Evolutionary conservation across 1,284 basidiomycete species (phyloP), one percentile per base, ranked within the genome.

Genomic region (Moesziomyces sp.): DNA sequence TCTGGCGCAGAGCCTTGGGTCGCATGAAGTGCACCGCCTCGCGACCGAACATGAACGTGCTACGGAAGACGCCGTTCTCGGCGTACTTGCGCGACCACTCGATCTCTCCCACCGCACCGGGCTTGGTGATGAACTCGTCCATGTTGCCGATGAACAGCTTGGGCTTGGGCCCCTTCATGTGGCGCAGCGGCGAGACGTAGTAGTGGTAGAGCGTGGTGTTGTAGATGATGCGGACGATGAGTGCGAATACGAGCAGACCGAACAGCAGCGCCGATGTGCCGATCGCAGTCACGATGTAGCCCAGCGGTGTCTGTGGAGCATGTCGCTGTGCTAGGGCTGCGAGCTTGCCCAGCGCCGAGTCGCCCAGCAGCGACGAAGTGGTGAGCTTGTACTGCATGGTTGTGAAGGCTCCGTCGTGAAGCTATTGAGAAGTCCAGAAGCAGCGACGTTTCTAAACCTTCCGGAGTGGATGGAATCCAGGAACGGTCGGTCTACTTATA

Each of bases 151-250:
- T 48, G 42, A 71, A 46, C 16, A 53, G 58, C 23, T 64, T 59
- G 30, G 58, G 60, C 16, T 63, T 60, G 26, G 75, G 75, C 3
- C 75, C 75, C 11, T 72, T 72, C 5, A 77, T 48, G 43, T 74
- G 66, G 14, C 67, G 58, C 18, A 74, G 53, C n/a, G 67, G 63
- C 2, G 71, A 66, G 23, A 77, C 30, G 52, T 74, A 71, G 56
- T 56, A 46, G 45, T 69, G 60, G 11, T 68, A 70, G 35, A 74
- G 45, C 8, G 59, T 74, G 13, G 63, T 64, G 8, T 50, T 43
- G 65, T 75, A 77, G 30, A 67, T 48, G 60, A 71, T 52, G 14
- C 28, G 46, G 1, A n/a, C 56, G 52, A 58, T 26, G 40, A 64
- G 30, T 3, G 23, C 21, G 9, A 16, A 11, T 11, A 46, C 14